These are phyloP conservation scores for Lactarius pseudohatsudake DNA, from an alignment of 768 basidiomycete species.

Conservation along the genomic window DNA sequence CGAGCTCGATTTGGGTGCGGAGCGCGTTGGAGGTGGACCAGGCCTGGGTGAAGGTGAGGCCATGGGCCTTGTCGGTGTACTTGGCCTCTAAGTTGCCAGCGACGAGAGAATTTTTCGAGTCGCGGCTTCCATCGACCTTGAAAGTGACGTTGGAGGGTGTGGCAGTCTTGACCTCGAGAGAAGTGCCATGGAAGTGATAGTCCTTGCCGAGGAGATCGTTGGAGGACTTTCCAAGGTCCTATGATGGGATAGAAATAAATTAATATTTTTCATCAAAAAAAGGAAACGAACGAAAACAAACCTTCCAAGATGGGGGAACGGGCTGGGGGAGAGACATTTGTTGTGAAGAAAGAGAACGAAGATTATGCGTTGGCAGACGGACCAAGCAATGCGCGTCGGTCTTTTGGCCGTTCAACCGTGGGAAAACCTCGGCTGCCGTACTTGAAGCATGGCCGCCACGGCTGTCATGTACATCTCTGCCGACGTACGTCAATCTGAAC, in stretches of 20 bases:
- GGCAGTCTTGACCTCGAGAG: constrained; percentile 85
- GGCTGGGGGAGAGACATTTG: constrained; percentile 91
- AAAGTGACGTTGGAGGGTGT: constrained; percentile 89
- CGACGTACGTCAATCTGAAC: constrained; percentile 36
- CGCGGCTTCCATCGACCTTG: constrained; percentile 85
- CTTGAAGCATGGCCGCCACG: constrained; percentile 28
- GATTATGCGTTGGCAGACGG: constrained; percentile 33
- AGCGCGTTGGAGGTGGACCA: constrained; percentile 96
- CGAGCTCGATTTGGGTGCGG: constrained; percentile 88
- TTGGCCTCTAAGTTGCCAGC: constrained; percentile 93
- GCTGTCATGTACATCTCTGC: constrained; percentile 41
- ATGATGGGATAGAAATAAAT: background rate
- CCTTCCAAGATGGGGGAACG: constrained; percentile 98
- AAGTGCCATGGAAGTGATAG: constrained; percentile 73
- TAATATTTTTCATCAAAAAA: constrained; percentile 2
- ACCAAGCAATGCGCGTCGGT: constrained; percentile 29
- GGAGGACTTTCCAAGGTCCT: constrained; percentile 98
- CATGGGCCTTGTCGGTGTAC: constrained; percentile 87
- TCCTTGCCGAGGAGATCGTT: constrained; percentile 93
- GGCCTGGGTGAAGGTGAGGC: constrained; percentile 89
- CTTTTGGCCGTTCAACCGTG: constrained; percentile 7
- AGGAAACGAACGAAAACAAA: constrained; percentile 35
- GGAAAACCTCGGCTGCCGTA: background rate
- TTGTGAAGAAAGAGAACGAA: constrained; percentile 24
- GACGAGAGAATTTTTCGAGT: constrained; percentile 73